A percentile compares a stretch with the other conserved stretches of the same genome.
Conservation (phyloP, 106 monocot genomes). For the Agapanthus africanus region DNA sequence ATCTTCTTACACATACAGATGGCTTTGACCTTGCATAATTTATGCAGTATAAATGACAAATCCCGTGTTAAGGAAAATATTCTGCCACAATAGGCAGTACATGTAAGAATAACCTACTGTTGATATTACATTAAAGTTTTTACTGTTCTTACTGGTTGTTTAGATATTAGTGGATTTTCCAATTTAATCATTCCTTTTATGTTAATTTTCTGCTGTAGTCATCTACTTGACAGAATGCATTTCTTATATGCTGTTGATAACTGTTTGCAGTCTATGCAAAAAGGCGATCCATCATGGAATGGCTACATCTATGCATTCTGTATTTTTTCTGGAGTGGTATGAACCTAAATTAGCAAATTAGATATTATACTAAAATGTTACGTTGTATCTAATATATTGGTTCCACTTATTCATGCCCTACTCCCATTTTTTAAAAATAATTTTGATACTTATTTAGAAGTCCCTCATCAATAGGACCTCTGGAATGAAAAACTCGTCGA, state of each 20-base stretch:
- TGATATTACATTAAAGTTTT: not conserved
- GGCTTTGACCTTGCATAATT: no score
- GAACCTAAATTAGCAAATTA: constrained; percentile 12
- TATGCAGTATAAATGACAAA: no score
- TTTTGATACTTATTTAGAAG: no score
- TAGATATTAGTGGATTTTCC: no score
- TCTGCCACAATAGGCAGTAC: no score
- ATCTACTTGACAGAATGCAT: not conserved
- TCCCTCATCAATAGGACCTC: no score
- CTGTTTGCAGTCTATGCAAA: constrained; percentile 88
- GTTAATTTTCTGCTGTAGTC: not conserved
- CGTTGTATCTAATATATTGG: not conserved
- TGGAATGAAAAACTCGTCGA: no score
- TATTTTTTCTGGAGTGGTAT: constrained; percentile 97
- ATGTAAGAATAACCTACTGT: no score
- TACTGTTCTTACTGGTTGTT: not conserved
- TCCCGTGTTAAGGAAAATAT: no score
- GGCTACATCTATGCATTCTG: constrained; percentile 92
- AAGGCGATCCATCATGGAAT: constrained; percentile 83
- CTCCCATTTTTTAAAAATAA: no score
- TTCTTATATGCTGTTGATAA: constrained; percentile 3
- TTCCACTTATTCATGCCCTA: no score
- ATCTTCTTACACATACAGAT: no score
- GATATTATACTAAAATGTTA: constrained; percentile 4
- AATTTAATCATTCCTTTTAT: not conserved